A percentile compares a stretch with the other conserved stretches of the same genome.
phyloP scores from a whole-genome alignment of 192 early-diverging fungal species.

The Umbelopsis isabellina region DNA sequence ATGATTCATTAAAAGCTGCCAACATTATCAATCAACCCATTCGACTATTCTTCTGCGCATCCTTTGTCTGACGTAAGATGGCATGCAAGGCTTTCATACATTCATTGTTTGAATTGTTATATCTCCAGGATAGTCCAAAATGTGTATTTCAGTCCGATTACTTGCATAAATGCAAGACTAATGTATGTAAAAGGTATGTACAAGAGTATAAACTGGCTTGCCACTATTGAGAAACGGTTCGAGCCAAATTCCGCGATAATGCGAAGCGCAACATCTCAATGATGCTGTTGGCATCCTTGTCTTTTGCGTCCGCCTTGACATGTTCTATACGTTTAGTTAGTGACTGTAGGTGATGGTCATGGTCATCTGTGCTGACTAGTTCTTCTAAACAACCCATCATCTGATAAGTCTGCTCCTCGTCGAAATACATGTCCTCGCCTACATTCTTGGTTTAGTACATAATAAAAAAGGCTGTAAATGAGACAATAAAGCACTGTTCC shows the following conservation, averaged over 20 bases:
- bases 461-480: background rate
- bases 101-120: no score
- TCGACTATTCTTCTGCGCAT: no score
- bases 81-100: no score
- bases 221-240: background rate
- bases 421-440: slow-evolving; percentile 18
- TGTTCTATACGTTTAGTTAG: background rate
- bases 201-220: no score
- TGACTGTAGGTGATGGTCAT: background rate
- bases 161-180: no score
- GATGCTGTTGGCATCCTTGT: slow-evolving; percentile 10
- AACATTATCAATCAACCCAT: no score
- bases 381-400: slow-evolving; percentile 17
- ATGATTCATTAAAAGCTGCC: no score
- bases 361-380: background rate
- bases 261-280: slow-evolving; percentile 9
- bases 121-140: no score
- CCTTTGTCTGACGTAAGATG: no score
- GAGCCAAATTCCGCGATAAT: background rate
- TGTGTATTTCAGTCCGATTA: no score
- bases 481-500: background rate
- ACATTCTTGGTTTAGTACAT: background rate
- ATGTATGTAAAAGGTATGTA: no score
- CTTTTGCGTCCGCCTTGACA: slow-evolving; percentile 13
- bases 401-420: slow-evolving; percentile 8